phyloP scores from a whole-genome alignment of 495 filamentous ascomycete genomes.

The Chlorociboria aeruginascens region DNA sequence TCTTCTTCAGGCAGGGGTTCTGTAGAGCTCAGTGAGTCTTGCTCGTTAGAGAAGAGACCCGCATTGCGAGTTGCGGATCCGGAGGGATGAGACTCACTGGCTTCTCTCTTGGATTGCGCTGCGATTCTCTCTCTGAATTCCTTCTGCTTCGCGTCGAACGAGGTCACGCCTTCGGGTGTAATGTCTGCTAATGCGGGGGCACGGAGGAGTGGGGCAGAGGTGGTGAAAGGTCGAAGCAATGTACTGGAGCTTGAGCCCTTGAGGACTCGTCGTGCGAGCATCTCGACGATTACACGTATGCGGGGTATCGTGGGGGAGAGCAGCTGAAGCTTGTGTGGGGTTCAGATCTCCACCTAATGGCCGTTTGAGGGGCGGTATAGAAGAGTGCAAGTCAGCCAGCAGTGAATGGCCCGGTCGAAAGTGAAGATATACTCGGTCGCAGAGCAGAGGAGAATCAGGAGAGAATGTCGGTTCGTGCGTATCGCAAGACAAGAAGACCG shows the following conservation, averaged over 20 bases:
- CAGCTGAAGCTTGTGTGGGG: background rate
- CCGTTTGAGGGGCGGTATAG: too few relatives aligned
- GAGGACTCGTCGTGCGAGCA: slow-evolving; percentile 27
- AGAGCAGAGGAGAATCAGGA: background rate
- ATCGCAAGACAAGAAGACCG: slow-evolving; percentile 1
- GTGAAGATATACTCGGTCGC: too few relatives aligned
- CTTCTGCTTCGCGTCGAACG: slow-evolving; percentile 71
- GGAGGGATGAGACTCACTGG: slow-evolving; percentile 55
- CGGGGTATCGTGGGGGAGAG: slow-evolving; percentile 6
- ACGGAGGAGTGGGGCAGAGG: slow-evolving; percentile 33
- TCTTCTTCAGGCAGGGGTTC: slow-evolving; percentile 34
- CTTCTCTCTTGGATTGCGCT: slow-evolving; percentile 61
- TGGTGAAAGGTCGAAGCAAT: slow-evolving; percentile 45
- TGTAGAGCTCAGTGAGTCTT: slow-evolving; percentile 53
- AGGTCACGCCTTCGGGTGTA: slow-evolving; percentile 50
- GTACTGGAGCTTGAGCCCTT: slow-evolving; percentile 29
- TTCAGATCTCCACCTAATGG: background rate
- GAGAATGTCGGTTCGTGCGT: background rate
- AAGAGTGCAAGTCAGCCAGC: too few relatives aligned
- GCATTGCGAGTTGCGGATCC: slow-evolving; percentile 31
- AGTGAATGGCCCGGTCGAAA: too few relatives aligned
- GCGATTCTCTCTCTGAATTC: slow-evolving; percentile 76
- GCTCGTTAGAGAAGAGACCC: slow-evolving; percentile 24
- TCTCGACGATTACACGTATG: slow-evolving; percentile 10
- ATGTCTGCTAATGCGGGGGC: slow-evolving; percentile 76